A percentile compares a stretch with the other conserved stretches of the same genome.
phyloP scores from a whole-genome alignment of 2,329 filamentous ascomycete species.

The Arthrobotrys iridis region DNA sequence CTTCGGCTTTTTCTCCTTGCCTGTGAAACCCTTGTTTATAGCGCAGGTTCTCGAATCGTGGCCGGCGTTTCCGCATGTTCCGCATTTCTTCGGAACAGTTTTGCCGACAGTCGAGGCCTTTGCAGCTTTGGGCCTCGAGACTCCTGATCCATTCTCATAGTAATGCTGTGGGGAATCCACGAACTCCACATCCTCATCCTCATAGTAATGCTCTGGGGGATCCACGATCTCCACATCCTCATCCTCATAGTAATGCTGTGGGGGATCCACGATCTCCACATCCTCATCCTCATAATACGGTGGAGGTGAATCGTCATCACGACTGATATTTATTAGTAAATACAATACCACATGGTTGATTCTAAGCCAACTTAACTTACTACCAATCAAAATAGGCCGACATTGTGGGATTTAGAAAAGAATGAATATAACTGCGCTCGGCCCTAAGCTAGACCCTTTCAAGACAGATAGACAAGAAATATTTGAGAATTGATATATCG shows the following conservation, averaged over 20 bases:
- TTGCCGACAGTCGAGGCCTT: not conserved
- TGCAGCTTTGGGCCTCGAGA: not conserved
- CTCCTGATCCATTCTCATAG: not conserved
- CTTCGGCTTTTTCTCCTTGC: slow-evolving; percentile 25
- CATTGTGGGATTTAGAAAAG: not conserved
- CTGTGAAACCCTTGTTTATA: slow-evolving; percentile 32
- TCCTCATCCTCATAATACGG: slow-evolving; percentile 3
- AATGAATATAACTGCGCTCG: not conserved
- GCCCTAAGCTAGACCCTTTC: no score
- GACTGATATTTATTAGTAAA: not conserved
- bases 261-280: slow-evolving; percentile 24
- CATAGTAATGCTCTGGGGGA: not conserved
- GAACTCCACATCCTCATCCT: no score
- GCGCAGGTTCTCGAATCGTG: slow-evolving; percentile 47
- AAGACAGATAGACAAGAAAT: no score
- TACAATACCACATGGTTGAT: not conserved
- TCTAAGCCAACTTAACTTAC: not conserved
- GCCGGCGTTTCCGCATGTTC: slow-evolving; percentile 45
- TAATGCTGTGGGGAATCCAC: slow-evolving; percentile 2
- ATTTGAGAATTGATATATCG: no score
- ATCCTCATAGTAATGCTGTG: not conserved
- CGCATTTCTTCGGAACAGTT: slow-evolving; percentile 19
- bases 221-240: slow-evolving; percentile 34
- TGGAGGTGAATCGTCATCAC: not conserved
- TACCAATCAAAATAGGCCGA: not conserved